These are phyloP conservation scores for Ceratobasidium sp. DNA, from an alignment of 1,284 basidiomycete genomes.

Conservation along the genomic window DNA sequence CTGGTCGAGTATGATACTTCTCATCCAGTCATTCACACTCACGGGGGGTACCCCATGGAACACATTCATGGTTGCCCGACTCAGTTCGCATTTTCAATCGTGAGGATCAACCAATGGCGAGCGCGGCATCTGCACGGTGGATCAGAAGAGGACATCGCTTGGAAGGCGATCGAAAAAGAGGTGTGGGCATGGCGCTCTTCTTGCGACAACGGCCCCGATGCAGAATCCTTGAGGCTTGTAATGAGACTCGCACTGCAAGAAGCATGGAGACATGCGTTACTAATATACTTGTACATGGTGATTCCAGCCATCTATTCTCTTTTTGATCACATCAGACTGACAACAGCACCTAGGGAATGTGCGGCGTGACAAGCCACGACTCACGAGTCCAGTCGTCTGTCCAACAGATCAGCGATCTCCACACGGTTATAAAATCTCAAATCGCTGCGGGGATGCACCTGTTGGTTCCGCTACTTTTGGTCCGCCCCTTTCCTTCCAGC, in stretches of 20 bases:
- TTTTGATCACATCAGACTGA: not conserved
- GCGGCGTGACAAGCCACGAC: constrained; percentile 21
- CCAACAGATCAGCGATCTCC: constrained; percentile 13
- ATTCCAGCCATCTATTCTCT: not conserved
- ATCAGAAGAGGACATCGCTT: not conserved
- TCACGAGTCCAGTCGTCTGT: constrained; percentile 32
- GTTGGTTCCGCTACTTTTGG: not conserved
- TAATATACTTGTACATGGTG: constrained; percentile 40
- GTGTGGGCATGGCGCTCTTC: constrained; percentile 4
- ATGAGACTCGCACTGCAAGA: constrained; percentile 17
- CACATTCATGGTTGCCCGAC: constrained; percentile 6
- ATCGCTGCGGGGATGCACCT: not conserved
- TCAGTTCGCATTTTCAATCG: not conserved
- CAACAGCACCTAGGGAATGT: not conserved
- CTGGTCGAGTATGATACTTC: constrained; percentile 32
- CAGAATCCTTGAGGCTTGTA: not conserved
- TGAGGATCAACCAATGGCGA: constrained; percentile 26
- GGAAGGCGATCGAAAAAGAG: not conserved
- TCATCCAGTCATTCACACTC: not conserved
- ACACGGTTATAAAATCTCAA: not conserved
- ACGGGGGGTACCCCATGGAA: constrained; percentile 1
- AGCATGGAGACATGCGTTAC: constrained; percentile 5
- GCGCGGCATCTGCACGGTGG: not conserved
- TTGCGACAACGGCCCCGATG: not conserved
- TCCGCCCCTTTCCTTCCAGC: not conserved